Percentiles rank a stretch among this genome's conserved stretches.
These are phyloP conservation scores for Cryptococcus sp. DNA, from an alignment of 1,284 basidiomycete genomes.

Conservation along the genomic window DNA sequence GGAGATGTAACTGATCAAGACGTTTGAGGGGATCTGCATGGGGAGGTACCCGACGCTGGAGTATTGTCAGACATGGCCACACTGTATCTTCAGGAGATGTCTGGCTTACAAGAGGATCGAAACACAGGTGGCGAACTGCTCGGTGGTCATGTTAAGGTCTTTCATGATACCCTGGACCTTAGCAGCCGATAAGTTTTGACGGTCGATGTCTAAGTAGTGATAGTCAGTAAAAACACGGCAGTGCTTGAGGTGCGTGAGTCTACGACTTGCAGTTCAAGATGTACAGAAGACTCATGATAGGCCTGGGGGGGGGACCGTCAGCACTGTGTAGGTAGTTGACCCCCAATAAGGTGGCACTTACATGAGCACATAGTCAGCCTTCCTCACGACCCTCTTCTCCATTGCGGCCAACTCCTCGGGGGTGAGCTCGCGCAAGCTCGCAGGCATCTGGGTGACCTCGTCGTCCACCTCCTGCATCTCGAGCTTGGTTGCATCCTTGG, in stretches of 20 bases:
- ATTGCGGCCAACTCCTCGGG: slow-evolving; percentile 20
- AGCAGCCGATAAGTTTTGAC: slow-evolving; percentile 33
- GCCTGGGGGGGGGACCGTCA: slow-evolving; percentile 7
- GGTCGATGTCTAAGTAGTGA: slow-evolving; percentile 24
- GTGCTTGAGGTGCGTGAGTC: background rate
- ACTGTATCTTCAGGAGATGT: too few relatives aligned
- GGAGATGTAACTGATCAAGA: slow-evolving; percentile 26
- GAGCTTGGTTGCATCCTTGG: background rate
- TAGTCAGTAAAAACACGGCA: background rate
- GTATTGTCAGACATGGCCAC: too few relatives aligned
- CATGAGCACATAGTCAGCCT: slow-evolving; percentile 33
- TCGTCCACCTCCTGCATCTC: slow-evolving; percentile 6
- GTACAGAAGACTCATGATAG: slow-evolving; percentile 30
- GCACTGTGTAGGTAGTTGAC: background rate
- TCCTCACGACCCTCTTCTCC: slow-evolving; percentile 29
- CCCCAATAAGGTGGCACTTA: slow-evolving; percentile 6
- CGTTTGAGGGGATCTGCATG: slow-evolving; percentile 41
- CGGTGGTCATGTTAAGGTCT: slow-evolving; percentile 25
- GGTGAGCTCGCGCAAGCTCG: slow-evolving; percentile 17
- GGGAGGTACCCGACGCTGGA: slow-evolving; percentile 36
- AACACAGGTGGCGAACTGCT: slow-evolving; percentile 38
- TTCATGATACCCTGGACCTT: slow-evolving; percentile 22
- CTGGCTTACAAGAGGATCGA: slow-evolving; percentile 5
- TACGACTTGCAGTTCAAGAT: slow-evolving; percentile 34
- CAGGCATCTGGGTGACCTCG: slow-evolving; percentile 13